Base-by-base conservation (phyloP, 2,329 filamentous ascomycete species). In the Acephala macrosclerotiorum region DNA sequence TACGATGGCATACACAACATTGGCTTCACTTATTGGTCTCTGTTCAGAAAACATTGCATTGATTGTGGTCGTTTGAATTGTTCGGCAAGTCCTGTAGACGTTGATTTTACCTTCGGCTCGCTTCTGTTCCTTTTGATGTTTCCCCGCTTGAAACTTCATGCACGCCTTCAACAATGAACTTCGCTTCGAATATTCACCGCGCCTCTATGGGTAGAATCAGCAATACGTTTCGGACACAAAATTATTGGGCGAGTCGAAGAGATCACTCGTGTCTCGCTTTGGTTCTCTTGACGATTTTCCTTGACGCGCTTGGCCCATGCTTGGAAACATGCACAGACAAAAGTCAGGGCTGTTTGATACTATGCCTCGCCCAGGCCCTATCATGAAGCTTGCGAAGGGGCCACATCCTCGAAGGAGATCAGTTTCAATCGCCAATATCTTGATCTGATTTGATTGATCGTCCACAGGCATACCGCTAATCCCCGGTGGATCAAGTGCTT, bases 251-350 rank as follows among this genome's bases (percentile, higher is more conserved):
- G 25, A 33, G 14, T 47, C 35, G 51, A 57, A 62, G 36, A 25
- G 49, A 33, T 63, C 40, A 61, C 59, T n/a, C 16, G 25, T 61
- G 61, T 68, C 64, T 60, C 61, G 61, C 58, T 38, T 63, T 64
- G 26, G 26, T 26, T 25, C 22, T 47, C 40, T 64, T 61, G 56
- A 29, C 45, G 33, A n/a, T 35, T 26, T 47, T 29, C 29, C 58
- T 57, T 36, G 57, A 56, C 18, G 51, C 51, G 49, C 56, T 66
- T 65, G 60, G 60, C 60, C 38, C 29, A 56, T 18, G 60, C 58
- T 66, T 64, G 61, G 59, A 66, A 66, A 56, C 64, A 53, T 56
- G 66, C 66, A 68, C 68, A 63, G 66, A 64, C 64, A 14, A 49
- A 36, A 29, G 16, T 9, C 61, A 36, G 58, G 61, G 51, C 35